Conservation (phyloP, 2,329 filamentous ascomycete genomes). For the Botrytis medusae region DNA sequence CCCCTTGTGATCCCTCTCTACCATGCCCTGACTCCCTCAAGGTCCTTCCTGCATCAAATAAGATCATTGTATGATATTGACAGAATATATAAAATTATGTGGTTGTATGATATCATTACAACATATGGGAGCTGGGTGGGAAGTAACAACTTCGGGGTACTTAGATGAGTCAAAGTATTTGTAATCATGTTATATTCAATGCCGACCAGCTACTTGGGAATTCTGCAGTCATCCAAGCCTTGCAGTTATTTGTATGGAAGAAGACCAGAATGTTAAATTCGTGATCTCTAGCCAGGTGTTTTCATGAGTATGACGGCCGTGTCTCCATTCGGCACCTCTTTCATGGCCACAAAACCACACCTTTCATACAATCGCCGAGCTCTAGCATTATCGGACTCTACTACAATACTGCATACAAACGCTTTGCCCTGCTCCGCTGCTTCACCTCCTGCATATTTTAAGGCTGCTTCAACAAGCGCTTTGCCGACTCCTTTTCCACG, state of each 20-base stretch:
- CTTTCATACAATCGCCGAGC: conserved; percentile 42
- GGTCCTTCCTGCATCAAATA: neutral
- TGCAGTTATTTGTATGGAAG: neutral
- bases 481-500: conserved; percentile 42
- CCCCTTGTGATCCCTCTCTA: neutral
- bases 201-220: neutral
- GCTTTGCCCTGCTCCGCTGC: conserved; percentile 29
- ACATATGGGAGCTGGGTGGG: neutral
- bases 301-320: conserved; percentile 29
- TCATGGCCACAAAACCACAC: conserved; percentile 40
- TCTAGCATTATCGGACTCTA: conserved; percentile 40
- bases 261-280: neutral
- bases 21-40: neutral
- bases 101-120: neutral
- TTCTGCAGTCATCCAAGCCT: neutral
- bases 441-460: conserved; percentile 35
- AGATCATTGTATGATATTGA: neutral
- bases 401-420: conserved; percentile 40
- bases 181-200: neutral
- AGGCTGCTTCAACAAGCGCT: conserved; percentile 38
- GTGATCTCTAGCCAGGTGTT: neutral
- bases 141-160: neutral
- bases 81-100: neutral
- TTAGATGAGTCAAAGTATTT: neutral
- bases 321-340: conserved; percentile 24